Percentiles rank a stretch among this genome's conserved stretches.
These are phyloP conservation scores for Smittium culicis DNA, from an alignment of 371 early-diverging fungal genomes.

Conservation along the genomic window DNA sequence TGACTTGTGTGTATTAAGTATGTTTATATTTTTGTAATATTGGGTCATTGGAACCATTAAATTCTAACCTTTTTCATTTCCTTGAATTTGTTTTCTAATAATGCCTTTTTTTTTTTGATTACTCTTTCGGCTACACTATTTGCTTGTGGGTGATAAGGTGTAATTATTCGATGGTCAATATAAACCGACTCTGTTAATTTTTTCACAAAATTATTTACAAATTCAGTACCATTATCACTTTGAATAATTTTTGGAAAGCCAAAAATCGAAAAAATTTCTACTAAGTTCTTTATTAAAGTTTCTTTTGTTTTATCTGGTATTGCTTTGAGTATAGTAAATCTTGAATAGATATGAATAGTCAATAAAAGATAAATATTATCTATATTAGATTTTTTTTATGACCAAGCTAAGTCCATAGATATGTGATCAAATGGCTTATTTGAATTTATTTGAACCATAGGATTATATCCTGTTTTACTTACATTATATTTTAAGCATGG, in stretches of 20 bases:
- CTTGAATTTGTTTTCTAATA: conserved; percentile 14
- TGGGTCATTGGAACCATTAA: conserved; percentile 18
- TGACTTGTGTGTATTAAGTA: background rate
- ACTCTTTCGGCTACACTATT: conserved; percentile 23
- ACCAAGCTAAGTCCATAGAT: conserved; percentile 22
- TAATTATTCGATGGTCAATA: conserved; percentile 16
- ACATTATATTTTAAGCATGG: background rate
- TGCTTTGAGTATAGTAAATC: conserved; percentile 18
- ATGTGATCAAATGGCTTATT: conserved; percentile 16
- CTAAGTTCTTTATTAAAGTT: conserved; percentile 16
- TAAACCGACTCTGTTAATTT: conserved; percentile 4
- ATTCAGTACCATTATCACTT: conserved; percentile 27
- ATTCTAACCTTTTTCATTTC: conserved; percentile 17
- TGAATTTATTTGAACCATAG: background rate
- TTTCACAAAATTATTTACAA: conserved; percentile 13
- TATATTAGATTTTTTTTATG: conserved; percentile 11
- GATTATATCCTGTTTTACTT: background rate
- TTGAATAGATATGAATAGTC: conserved; percentile 18
- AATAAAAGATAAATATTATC: conserved; percentile 17
- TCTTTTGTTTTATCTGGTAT: conserved; percentile 14
- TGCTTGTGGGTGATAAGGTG: conserved; percentile 18
- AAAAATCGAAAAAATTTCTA: conserved; percentile 21
- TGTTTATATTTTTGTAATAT: conserved; percentile 11
- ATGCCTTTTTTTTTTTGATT: conserved; percentile 14
- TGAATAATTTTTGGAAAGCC: conserved; percentile 16